Evolutionary conservation across 768 basidiomycete species (phyloP).

Genomic region (Pleurotus cornucopiae): DNA sequence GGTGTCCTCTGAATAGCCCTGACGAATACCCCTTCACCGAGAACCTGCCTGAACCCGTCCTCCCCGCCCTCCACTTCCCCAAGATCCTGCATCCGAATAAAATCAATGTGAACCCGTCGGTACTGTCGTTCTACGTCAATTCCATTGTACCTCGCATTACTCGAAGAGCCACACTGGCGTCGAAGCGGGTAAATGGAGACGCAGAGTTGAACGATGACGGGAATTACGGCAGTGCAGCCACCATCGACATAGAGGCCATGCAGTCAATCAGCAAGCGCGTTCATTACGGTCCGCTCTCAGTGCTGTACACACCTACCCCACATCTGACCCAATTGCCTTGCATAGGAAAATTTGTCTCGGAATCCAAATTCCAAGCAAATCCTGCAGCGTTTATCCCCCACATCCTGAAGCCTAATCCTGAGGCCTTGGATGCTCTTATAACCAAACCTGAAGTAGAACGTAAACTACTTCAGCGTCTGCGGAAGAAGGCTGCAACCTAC

Average conservation of each 20-base stretch:
- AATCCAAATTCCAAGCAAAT: conserved; percentile 89
- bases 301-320: not conserved
- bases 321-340: not conserved
- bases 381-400: conserved; percentile 91
- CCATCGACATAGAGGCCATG: conserved; percentile 93
- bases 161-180: conserved; percentile 57
- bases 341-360: conserved; percentile 96
- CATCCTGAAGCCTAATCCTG: conserved; percentile 74
- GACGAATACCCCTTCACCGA: conserved; percentile 95
- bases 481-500: conserved; percentile 76
- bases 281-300: conserved; percentile 75
- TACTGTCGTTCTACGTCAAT: conserved; percentile 85
- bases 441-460: conserved; percentile 97
- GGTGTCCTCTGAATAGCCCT: conserved; percentile 49
- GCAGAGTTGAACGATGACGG: conserved; percentile 88
- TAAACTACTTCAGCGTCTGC: conserved; percentile 74
- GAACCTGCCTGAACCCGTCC: conserved; percentile 77
- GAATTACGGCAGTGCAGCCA: conserved; percentile 95
- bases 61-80: conserved; percentile 71
- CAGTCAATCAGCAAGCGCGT: conserved; percentile 98
- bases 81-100: conserved; percentile 72
- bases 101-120: conserved; percentile 84
- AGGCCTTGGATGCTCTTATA: conserved; percentile 80
- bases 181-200: conserved; percentile 64
- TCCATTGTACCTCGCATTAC: conserved; percentile 90